phyloP scores from a whole-genome alignment of 345 rosid genomes.

The Ceriops zippeliana region DNA sequence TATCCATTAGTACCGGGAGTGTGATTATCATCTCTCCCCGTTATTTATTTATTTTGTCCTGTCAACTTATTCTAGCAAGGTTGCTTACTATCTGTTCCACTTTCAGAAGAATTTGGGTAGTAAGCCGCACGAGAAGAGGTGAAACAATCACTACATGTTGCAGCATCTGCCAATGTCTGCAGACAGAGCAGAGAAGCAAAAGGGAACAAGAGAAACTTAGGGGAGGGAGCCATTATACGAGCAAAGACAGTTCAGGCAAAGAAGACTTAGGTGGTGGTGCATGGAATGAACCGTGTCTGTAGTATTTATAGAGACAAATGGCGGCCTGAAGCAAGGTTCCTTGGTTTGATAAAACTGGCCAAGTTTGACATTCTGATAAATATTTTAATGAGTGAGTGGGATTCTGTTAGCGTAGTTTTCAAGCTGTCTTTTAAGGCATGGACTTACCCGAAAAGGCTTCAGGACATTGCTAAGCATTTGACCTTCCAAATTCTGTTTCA shows the following conservation, averaged over 20 bases:
- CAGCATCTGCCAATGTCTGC: slow-evolving; percentile 36
- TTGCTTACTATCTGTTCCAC: slow-evolving; percentile 55
- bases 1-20: neutral
- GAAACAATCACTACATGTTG: slow-evolving; percentile 49
- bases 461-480: slow-evolving; percentile 14
- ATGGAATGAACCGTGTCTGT: slow-evolving; percentile 17
- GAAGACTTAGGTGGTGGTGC: slow-evolving; percentile 25
- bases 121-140: slow-evolving; percentile 48
- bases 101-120: slow-evolving; percentile 49
- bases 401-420: slow-evolving; percentile 14
- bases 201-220: slow-evolving; percentile 22
- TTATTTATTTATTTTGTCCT: neutral
- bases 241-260: slow-evolving; percentile 11
- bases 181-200: slow-evolving; percentile 21
- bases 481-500: slow-evolving; percentile 9
- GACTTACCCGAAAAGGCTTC: slow-evolving; percentile 7
- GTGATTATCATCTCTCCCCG: neutral
- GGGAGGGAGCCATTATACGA: slow-evolving; percentile 36
- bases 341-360: slow-evolving; percentile 22
- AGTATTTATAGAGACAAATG: slow-evolving; percentile 42
- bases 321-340: neutral
- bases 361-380: slow-evolving; percentile 29
- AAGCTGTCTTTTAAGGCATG: slow-evolving; percentile 21
- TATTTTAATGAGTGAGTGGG: slow-evolving; percentile 7
- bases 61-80: neutral